Conservation (phyloP, 345 rosid species). For the Arabidopsis thaliana region TAIR10.1 NC_003070.9:8137001-8137500, state of each 20-base stretch:
- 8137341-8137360: slow-evolving; percentile 4
- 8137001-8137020: slow-evolving; percentile 25
- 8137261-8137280: slow-evolving; percentile 27
- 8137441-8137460: slow-evolving; percentile 21
- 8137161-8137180: slow-evolving; percentile 11
- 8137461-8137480: not conserved
- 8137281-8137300: slow-evolving; percentile 41
- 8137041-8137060: slow-evolving; percentile 8
- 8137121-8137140: not conserved
- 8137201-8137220: slow-evolving; percentile 29
- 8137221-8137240: slow-evolving; percentile 26
- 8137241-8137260: slow-evolving; percentile 30
- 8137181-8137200: slow-evolving; percentile 1
- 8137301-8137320: slow-evolving; percentile 43
- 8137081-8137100: slow-evolving; percentile 15
- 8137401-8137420: slow-evolving; percentile 25
- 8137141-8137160: not conserved
- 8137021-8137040: not conserved
- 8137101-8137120: not conserved
- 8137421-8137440: not conserved
- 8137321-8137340: slow-evolving; percentile 15
- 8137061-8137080: not conserved
- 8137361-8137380: slow-evolving; percentile 12
- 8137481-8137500: not conserved
- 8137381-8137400: slow-evolving; percentile 10